A percentile compares a stretch with the other conserved stretches of the same genome.
Conservation (phyloP, 768 basidiomycete genomes). For the Clitopilus passeckerianus region DNA sequence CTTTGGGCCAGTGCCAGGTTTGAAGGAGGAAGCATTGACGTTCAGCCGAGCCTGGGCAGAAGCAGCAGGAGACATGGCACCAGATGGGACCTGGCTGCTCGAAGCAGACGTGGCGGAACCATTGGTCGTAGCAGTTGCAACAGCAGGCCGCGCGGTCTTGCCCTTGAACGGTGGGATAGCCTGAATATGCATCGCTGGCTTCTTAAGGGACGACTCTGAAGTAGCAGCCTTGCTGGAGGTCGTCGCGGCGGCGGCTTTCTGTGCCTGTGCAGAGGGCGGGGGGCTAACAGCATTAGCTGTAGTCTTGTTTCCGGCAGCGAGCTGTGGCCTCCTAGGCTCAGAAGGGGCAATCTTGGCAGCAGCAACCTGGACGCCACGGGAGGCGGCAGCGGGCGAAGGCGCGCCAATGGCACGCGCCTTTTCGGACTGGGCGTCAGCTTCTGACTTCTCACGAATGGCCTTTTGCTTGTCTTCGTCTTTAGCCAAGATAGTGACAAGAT, state of each 20-base stretch:
- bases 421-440: constrained; percentile 57
- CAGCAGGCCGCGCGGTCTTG: constrained; percentile 30
- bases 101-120: constrained; percentile 11
- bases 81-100: constrained; percentile 15
- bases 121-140: constrained; percentile 23
- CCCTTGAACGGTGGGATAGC: constrained; percentile 90
- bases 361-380: constrained; percentile 34
- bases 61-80: constrained; percentile 45
- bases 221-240: constrained; percentile 19
- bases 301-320: constrained; percentile 5
- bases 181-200: constrained; percentile 74
- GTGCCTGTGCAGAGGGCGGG: constrained; percentile 9
- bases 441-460: constrained; percentile 74
- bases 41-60: constrained; percentile 65
- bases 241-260: constrained; percentile 17
- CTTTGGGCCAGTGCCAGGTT: constrained; percentile 82
- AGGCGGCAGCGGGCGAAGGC: constrained; percentile 46
- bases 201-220: constrained; percentile 33
- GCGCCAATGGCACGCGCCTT: constrained; percentile 69
- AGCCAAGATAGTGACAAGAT: constrained; percentile 86
- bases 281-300: constrained; percentile 14
- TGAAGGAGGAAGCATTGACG: constrained; percentile 87
- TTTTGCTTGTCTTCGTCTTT: constrained; percentile 92
- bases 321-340: constrained; percentile 19
- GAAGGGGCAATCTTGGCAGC: constrained; percentile 27